A percentile compares a stretch with the other conserved stretches of the same genome.
These are phyloP conservation scores for Diversispora eburnea DNA, from an alignment of 192 early-diverging fungal genomes.

Conservation along the genomic window DNA sequence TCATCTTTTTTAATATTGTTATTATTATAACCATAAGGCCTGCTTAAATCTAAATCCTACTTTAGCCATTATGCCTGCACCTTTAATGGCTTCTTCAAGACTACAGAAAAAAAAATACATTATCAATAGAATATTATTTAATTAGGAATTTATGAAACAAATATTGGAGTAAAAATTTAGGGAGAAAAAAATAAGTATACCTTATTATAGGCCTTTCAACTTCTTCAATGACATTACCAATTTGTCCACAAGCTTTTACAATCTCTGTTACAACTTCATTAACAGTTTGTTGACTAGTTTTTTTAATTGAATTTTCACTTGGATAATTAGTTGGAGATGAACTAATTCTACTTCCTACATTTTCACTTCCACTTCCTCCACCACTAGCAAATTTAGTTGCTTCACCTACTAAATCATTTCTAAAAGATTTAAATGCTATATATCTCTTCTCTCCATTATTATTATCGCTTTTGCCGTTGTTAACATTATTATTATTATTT, in stretches of 20 bases:
- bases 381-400: constrained; percentile 29
- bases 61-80: constrained; percentile 38
- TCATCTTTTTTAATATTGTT: no score
- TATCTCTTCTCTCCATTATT: constrained; percentile 25
- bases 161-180: not conserved
- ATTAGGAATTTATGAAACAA: not conserved
- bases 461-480: no score
- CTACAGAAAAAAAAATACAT: constrained; percentile 21
- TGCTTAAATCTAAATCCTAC: constrained; percentile 41
- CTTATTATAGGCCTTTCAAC: constrained; percentile 38
- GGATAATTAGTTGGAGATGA: not conserved
- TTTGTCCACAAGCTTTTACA: constrained; percentile 22
- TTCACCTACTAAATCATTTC: constrained; percentile 42
- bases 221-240: constrained; percentile 24
- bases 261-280: constrained; percentile 37
- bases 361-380: not conserved
- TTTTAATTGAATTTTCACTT: constrained; percentile 18
- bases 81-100: constrained; percentile 40
- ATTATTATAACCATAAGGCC: constrained; percentile 35
- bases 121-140: not conserved
- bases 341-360: not conserved
- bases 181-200: constrained; percentile 18
- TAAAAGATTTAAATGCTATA: constrained; percentile 41
- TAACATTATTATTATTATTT: constrained; percentile 34
- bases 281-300: constrained; percentile 34